phyloP scores from a whole-genome alignment of 768 basidiomycete genomes.

The Suillus subaureus region DNA sequence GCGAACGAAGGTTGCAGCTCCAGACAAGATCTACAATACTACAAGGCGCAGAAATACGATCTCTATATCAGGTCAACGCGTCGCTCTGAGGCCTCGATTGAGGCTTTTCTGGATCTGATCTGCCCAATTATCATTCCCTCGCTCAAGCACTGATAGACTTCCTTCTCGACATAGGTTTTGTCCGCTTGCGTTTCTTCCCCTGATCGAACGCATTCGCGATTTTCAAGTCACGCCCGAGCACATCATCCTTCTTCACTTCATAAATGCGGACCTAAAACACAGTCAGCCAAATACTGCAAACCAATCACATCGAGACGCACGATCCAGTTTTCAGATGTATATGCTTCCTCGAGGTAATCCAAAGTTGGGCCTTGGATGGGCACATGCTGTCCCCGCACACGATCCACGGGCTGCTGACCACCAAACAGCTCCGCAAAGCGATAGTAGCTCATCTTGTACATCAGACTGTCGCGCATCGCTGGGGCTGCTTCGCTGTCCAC shows the following conservation, averaged over 20 bases:
- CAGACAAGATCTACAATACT: conserved; percentile 1
- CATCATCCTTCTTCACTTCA: conserved; percentile 92
- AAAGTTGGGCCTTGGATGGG: conserved; percentile 78
- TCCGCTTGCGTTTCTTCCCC: conserved; percentile 89
- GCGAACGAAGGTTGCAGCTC: background rate
- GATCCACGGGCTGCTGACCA: conserved; percentile 69
- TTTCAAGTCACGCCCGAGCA: conserved; percentile 87
- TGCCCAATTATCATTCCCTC: background rate
- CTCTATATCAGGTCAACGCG: background rate
- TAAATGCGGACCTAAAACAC: conserved; percentile 79
- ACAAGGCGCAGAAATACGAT: background rate
- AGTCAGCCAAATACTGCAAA: conserved; percentile 9
- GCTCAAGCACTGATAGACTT: conserved; percentile 39
- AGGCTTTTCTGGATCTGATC: background rate
- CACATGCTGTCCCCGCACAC: conserved; percentile 86
- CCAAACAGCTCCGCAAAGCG: conserved; percentile 92
- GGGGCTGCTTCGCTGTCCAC: conserved; percentile 83
- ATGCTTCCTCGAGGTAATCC: conserved; percentile 95
- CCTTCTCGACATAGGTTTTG: conserved; percentile 66
- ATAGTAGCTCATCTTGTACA: conserved; percentile 99
- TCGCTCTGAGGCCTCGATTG: background rate
- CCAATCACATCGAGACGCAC: conserved; percentile 46
- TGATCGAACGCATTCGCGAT: conserved; percentile 80
- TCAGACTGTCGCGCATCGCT: conserved; percentile 92
- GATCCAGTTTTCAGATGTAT: conserved; percentile 99